Evolutionary conservation across 108 stramenopile genomes (phyloP).

Genomic region (Pseudonitzschia pungens): DNA sequence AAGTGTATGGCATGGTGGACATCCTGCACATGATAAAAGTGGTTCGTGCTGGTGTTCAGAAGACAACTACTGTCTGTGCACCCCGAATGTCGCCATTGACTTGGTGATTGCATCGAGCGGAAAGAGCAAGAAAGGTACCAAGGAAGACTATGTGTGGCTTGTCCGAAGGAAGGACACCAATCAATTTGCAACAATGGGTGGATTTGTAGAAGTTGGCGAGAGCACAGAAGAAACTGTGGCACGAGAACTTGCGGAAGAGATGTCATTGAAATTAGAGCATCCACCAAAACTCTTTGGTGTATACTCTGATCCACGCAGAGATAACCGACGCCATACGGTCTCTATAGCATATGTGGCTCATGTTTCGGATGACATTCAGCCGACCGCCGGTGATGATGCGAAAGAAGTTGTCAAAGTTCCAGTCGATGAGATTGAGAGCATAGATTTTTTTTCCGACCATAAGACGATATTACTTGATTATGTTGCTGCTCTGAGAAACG

Average conservation of each 20-base stretch:
- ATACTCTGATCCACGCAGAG: constrained; percentile 85
- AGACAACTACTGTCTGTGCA: constrained; percentile 84
- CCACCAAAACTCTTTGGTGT: constrained; percentile 64
- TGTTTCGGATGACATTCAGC: constrained; percentile 28
- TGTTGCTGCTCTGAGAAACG: constrained; percentile 11
- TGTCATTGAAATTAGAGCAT: constrained; percentile 43
- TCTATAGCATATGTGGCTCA: constrained; percentile 59
- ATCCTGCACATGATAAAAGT: constrained; percentile 40
- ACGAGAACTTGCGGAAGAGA: constrained; percentile 84
- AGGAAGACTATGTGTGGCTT: constrained; percentile 60
- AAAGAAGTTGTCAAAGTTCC: constrained; percentile 59
- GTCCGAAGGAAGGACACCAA: constrained; percentile 77
- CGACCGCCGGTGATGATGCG: constrained; percentile 84
- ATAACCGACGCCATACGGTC: constrained; percentile 69
- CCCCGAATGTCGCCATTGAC: constrained; percentile 85
- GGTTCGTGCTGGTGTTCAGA: constrained; percentile 76
- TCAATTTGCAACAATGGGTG: constrained; percentile 84
- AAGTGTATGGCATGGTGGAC: constrained; percentile 51
- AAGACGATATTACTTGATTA: constrained; percentile 56
- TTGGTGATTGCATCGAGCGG: constrained; percentile 50
- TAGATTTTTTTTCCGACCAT: constrained; percentile 56
- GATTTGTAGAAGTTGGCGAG: constrained; percentile 82
- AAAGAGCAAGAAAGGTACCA: background rate
- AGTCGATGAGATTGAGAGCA: constrained; percentile 61
- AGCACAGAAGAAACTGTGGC: constrained; percentile 60